phyloP scores from a whole-genome alignment of 768 basidiomycete species.

The Pleurotus platypus region DNA sequence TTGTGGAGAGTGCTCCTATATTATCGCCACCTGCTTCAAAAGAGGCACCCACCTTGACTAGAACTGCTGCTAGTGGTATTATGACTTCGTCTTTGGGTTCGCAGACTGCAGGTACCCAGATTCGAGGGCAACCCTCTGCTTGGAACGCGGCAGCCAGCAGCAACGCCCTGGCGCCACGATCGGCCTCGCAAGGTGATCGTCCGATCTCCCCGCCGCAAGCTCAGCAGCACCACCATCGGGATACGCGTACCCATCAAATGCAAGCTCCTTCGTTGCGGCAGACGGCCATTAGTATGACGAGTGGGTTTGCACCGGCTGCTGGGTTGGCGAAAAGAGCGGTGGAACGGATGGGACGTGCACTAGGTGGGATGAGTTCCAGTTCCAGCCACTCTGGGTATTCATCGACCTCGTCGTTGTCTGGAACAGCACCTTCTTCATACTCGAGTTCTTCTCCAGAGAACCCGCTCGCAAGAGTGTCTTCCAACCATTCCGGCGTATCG shows the following conservation, averaged over 20 bases:
- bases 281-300: slow-evolving; percentile 72
- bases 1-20: slow-evolving; percentile 28
- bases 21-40: slow-evolving; percentile 20
- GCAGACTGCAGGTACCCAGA: slow-evolving; percentile 35
- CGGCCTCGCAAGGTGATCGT: not conserved
- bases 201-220: slow-evolving; percentile 16
- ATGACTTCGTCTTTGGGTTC: slow-evolving; percentile 31
- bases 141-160: slow-evolving; percentile 33
- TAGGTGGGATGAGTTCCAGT: slow-evolving; percentile 43
- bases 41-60: slow-evolving; percentile 38
- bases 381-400: slow-evolving; percentile 42
- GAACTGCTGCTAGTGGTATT: slow-evolving; percentile 37
- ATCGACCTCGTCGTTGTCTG: slow-evolving; percentile 38
- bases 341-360: slow-evolving; percentile 70
- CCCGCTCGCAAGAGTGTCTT: slow-evolving; percentile 33
- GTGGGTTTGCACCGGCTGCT: slow-evolving; percentile 65
- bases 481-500: slow-evolving; percentile 28
- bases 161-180: not conserved
- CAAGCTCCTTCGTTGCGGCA: slow-evolving; percentile 39
- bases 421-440: slow-evolving; percentile 35
- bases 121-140: slow-evolving; percentile 45
- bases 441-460: slow-evolving; percentile 22
- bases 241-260: slow-evolving; percentile 10
- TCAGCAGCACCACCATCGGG: slow-evolving; percentile 10
- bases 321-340: slow-evolving; percentile 76